These are phyloP conservation scores for Calonectria leucothoes DNA, from an alignment of 2,329 filamentous ascomycete genomes.

Conservation along the genomic window DNA sequence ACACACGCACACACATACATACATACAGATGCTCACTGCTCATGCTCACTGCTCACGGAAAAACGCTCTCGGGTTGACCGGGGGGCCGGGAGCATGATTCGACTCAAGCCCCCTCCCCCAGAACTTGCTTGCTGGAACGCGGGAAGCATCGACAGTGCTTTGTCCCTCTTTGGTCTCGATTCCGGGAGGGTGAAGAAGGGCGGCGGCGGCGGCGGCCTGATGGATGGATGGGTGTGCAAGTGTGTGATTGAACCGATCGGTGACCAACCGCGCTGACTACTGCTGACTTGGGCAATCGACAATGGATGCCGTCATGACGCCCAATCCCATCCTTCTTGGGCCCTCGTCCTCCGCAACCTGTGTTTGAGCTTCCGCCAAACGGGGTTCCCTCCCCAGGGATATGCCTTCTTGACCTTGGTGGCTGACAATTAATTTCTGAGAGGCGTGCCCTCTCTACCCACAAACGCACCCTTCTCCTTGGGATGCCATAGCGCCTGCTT, in stretches of 20 bases:
- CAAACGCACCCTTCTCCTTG: too few relatives aligned
- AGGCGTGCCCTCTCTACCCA: background rate
- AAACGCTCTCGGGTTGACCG: background rate
- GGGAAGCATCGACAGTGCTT: background rate
- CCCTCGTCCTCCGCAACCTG: background rate
- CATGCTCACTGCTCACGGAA: background rate
- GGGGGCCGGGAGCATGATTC: background rate
- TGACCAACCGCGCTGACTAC: slow-evolving; percentile 1
- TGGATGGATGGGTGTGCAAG: background rate
- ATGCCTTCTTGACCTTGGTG: background rate
- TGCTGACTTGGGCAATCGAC: slow-evolving; percentile 1
- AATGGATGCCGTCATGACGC: slow-evolving; percentile 6
- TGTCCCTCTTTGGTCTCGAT: background rate
- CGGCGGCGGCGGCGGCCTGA: background rate
- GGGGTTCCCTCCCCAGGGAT: slow-evolving; percentile 1
- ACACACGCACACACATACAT: background rate
- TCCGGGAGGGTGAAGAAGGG: background rate
- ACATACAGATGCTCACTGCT: background rate
- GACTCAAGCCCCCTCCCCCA: background rate
- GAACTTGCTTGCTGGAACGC: background rate
- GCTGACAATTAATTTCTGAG: slow-evolving; percentile 10
- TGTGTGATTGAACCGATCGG: slow-evolving; percentile 4
- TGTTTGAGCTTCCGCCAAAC: background rate
- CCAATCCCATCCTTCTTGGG: background rate
- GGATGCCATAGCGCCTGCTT: background rate